phyloP scores from a whole-genome alignment of 768 basidiomycete species.

The Trametes meyenii region DNA sequence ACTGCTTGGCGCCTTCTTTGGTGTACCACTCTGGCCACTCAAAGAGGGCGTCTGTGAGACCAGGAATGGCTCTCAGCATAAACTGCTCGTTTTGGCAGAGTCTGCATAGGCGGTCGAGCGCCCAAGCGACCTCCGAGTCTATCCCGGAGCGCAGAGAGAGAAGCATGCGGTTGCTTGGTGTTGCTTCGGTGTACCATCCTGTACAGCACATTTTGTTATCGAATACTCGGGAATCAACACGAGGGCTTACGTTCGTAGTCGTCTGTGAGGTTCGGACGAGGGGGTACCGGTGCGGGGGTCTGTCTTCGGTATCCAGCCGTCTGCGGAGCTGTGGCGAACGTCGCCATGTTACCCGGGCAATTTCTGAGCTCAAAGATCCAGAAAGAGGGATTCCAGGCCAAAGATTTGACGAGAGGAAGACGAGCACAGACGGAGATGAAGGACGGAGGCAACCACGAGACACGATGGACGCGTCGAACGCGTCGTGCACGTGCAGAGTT shows the following conservation, averaged over 20 bases:
- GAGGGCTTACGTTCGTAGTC: constrained; percentile 69
- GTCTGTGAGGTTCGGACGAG: constrained; percentile 49
- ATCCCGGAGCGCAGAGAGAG: constrained; percentile 86
- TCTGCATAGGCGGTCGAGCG: constrained; percentile 82
- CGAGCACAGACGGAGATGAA: neutral
- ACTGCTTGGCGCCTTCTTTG: constrained; percentile 55
- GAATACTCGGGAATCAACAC: neutral
- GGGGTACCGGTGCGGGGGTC: constrained; percentile 40
- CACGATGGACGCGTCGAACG: constrained; percentile 18
- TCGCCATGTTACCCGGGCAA: neutral
- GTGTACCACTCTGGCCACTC: constrained; percentile 90
- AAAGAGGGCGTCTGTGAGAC: constrained; percentile 80
- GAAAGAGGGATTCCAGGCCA: neutral
- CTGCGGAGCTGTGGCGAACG: neutral
- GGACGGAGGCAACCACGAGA: neutral
- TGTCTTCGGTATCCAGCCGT: constrained; percentile 17
- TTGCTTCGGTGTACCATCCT: constrained; percentile 89
- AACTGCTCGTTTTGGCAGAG: constrained; percentile 82
- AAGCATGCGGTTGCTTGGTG: constrained; percentile 85
- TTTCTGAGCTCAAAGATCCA: neutral
- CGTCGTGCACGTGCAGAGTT: constrained; percentile 22
- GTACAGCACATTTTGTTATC: neutral
- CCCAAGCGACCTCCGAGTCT: constrained; percentile 83
- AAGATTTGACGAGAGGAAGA: neutral
- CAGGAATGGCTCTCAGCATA: constrained; percentile 69